Base-by-base conservation (phyloP, 2,329 filamentous ascomycete genomes). In the Aspergillus sergii region DNA sequence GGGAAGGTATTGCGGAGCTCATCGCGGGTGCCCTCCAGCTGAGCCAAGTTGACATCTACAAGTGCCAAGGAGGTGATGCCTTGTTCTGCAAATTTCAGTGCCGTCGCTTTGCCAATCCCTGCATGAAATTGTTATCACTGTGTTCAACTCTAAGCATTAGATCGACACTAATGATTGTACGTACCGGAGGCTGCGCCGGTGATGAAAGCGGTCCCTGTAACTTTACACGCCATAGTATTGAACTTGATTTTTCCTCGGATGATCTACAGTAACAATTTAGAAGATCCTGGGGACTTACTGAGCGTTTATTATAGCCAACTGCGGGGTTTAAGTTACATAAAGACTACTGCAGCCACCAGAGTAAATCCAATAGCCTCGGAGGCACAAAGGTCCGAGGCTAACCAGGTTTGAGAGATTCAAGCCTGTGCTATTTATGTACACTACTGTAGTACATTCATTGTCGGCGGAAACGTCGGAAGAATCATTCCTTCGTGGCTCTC, bases 31-130 rank as follows among this genome's bases (percentile, higher is more conserved):
- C 69, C 65, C 7, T 78, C 71, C 2, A 84, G 76, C 0, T 80
- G 73, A 2, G 70, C 68, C 2, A 68, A 63, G 64, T 83, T 79
- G 63, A 85, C 73, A 66, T 87, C 85, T 2, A 83, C 82, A 26
- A 88, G 82, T 50, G 81, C 81, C 9, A 87, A 72, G 6, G 73
- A 75, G 0, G 75, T 72, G 67, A 84, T 84, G 3, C 84, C 84
- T 0, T 80, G 80, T 3, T 72, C 72, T 0, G 79, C 83, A 64
- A 87, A 84, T 0, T 78, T 79, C 57, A 73, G 78, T 6, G 82
- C 82, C 1, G 85, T 81, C 3, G 81, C 81, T 12, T 80, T 81
- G 6, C 85, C 85, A 62, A 87, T 87, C 32, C 85, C 85, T 85
- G 51, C 6, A 9, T 19, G 12, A 39, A 7, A 59, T 57, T 60